Evolutionary conservation across 192 early-diverging fungal genomes (phyloP), one percentile per base, ranked within the genome.

Genomic region (Funneliformis geosporum): DNA sequence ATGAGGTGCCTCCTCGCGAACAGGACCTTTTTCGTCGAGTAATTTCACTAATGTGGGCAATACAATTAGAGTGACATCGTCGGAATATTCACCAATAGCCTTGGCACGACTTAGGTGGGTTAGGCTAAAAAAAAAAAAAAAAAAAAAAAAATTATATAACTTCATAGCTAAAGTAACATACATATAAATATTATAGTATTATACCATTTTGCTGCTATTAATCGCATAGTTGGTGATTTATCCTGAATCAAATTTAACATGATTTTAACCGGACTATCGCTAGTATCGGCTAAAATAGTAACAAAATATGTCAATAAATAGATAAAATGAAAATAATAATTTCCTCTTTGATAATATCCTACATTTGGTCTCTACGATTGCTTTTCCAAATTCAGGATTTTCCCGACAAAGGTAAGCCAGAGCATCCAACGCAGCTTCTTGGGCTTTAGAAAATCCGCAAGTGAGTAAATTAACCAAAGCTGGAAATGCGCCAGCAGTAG

Each of bases 341-440:
- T 10, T 23, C 60, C 21, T 7, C 5, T 55, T 55, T 55, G 21
- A 55, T 5, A 21, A 55, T 14, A 28, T 68, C 74, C 55, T 88
- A 88, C 86, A 74, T 81, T 85, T 85, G 47, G 82, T 85, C 23
- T 85, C 71, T 12, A 91, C 84, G 62, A 95, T 84, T n/a, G 69
- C 60, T 59, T 80, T 72, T 39, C 86, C 89, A 40, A 92, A 75
- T 11, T 86, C 86, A 12, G 84, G 62, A 78, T 93, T 93, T 25
- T 88, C 89, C 39, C 90, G 85, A 75, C 89, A 88, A 39, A 95
- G 75, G 8, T 87, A 87, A 3, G 91, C 87, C n/a, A 95, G 79
- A 0, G 93, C 93, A 72, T 94, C 94, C 65, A 95, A 84, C 7
- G 91, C 91, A 7, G 93, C 90, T 83, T 95, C 93, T 78, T 95